Conservation (phyloP, 2,329 filamentous ascomycete genomes). For the Aspergillus transmontanensis region DNA sequence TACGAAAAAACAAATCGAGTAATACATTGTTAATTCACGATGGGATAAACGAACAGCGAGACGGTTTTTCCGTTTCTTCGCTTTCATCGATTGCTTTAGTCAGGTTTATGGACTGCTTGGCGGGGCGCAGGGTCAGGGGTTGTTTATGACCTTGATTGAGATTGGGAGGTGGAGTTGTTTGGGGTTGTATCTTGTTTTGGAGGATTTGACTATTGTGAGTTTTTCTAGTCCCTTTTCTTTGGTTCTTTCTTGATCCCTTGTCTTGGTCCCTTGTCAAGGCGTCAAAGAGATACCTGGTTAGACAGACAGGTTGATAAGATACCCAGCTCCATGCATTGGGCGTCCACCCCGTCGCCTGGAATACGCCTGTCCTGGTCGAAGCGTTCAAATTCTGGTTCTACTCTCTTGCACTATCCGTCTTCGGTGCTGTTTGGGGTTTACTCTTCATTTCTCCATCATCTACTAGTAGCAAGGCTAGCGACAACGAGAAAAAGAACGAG, state of each 20-base stretch:
- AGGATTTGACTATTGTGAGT: slow-evolving; percentile 65
- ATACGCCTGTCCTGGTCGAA: slow-evolving; percentile 56
- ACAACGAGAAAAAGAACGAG: slow-evolving; percentile 18
- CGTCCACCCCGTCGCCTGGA: slow-evolving; percentile 46
- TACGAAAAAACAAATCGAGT: background rate
- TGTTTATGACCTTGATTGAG: slow-evolving; percentile 48
- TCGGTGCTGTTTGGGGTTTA: slow-evolving; percentile 33
- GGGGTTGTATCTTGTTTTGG: slow-evolving; percentile 68
- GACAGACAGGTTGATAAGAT: slow-evolving; percentile 27
- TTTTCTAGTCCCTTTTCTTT: background rate
- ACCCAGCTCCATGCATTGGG: slow-evolving; percentile 54
- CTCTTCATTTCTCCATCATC: slow-evolving; percentile 16
- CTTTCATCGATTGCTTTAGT: slow-evolving; percentile 64
- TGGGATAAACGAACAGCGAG: slow-evolving; percentile 43
- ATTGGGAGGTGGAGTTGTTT: slow-evolving; percentile 61
- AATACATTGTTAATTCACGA: too few relatives aligned
- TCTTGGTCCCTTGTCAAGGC: background rate
- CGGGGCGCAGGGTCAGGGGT: slow-evolving; percentile 22
- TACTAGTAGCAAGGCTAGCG: slow-evolving; percentile 8
- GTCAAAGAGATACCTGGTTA: background rate
- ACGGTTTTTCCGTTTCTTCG: slow-evolving; percentile 69
- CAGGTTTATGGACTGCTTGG: slow-evolving; percentile 50
- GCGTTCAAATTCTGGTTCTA: slow-evolving; percentile 72
- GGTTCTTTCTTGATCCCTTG: background rate
- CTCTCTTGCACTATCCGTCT: slow-evolving; percentile 56